Evolutionary conservation across 805 yeast genomes (phyloP), one percentile per base, ranked within the genome.

Genomic region (Candida morakotiae): DNA sequence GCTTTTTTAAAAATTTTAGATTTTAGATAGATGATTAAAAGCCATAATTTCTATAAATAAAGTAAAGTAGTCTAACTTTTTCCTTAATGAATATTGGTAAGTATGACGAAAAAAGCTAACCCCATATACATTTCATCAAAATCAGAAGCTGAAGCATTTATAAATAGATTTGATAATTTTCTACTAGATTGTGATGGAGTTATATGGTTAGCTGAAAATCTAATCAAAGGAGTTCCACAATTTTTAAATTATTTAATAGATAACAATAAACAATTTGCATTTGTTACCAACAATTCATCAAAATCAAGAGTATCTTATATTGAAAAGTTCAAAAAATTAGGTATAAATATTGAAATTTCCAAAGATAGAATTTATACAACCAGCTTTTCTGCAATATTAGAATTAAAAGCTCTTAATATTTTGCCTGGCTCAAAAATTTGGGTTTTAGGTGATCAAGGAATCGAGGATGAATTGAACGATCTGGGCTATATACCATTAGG

Each of bases 111-210:
- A 2, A 37, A 37, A 28, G 21, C 39, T 11, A 22, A 15, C 11
- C 40, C 44, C 3, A 23, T 25, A 4, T 23, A 37, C 9, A 41
- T 51, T 1, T 18, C 34, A 8, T 36, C 31, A 10, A 44, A 35
- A 15, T 42, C 39, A 13, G 46, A 46, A 9, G 60, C 60, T 1
- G 39, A 42, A 17, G 36, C 24, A 4, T 37, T 60, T 19, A 38
- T 59, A 5, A 57, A 50, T 21, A 40, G 45, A 6, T 61, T 58
- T 42, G 68, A 64, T 41, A 58, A 60, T 44, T 63, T 64, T 36
- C 48, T 64, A 6, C 62, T 64, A 43, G 69, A 64, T 38, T 64
- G 69, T 35, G 69, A 64, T 37, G 71, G 71, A 1, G 71, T 64
- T 7, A 48, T 64, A 9, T 64, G 71, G 69, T 54, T 62, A 10